Evolutionary conservation across 805 yeast species (phyloP).

Genomic region (Sugiyamaella mastotermitis): DNA sequence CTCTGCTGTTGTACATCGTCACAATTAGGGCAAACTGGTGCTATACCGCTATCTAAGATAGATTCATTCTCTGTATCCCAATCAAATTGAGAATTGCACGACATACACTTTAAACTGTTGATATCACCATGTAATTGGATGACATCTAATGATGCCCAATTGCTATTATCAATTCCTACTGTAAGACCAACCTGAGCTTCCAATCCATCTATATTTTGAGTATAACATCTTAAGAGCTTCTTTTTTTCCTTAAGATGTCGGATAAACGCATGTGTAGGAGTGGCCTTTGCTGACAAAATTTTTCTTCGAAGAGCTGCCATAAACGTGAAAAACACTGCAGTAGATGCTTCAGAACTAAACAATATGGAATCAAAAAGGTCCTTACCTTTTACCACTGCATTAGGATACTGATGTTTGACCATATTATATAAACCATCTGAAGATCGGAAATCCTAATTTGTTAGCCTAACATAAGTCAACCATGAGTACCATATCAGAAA

Average conservation of each 20-base stretch:
- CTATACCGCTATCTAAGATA: slow-evolving; percentile 50
- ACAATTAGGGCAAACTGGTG: slow-evolving; percentile 77
- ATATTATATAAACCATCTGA: slow-evolving; percentile 74
- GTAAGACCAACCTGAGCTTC: slow-evolving; percentile 61
- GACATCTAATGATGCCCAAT: slow-evolving; percentile 73
- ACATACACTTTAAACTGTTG: slow-evolving; percentile 68
- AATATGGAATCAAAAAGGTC: slow-evolving; percentile 86
- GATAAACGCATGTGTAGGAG: slow-evolving; percentile 77
- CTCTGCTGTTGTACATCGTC: slow-evolving; percentile 49
- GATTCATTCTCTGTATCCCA: slow-evolving; percentile 56
- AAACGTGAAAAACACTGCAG: slow-evolving; percentile 75
- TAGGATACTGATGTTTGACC: slow-evolving; percentile 59
- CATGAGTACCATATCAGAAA: too few relatives aligned
- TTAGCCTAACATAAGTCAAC: too few relatives aligned
- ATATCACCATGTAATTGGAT: slow-evolving; percentile 90
- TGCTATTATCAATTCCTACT: slow-evolving; percentile 47
- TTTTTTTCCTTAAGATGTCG: slow-evolving; percentile 51
- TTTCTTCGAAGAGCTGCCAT: slow-evolving; percentile 74
- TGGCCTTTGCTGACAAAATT: slow-evolving; percentile 65
- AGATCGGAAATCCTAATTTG: slow-evolving; percentile 74
- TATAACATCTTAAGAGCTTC: slow-evolving; percentile 77
- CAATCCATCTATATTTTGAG: slow-evolving; percentile 90
- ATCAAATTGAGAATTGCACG: slow-evolving; percentile 49
- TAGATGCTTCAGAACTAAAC: slow-evolving; percentile 61
- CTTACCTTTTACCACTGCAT: slow-evolving; percentile 66